Conservation (phyloP, 495 filamentous ascomycete species). For the Neohortaea acidophila region DNA sequence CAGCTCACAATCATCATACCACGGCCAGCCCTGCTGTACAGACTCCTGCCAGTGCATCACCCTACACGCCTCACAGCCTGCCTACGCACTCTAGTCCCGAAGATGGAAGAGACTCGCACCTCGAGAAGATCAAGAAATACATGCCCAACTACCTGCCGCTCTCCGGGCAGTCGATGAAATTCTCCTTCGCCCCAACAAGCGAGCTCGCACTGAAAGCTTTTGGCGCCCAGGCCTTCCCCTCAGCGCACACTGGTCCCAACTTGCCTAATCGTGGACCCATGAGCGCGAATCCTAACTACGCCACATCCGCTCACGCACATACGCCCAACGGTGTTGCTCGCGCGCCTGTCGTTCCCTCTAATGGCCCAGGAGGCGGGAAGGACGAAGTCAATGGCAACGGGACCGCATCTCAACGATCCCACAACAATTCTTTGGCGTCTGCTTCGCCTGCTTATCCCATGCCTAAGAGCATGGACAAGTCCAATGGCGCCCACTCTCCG, state of each 20-base stretch:
- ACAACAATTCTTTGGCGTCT: no score
- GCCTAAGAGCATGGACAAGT: no score
- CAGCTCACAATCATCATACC: no score
- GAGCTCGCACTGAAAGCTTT: constrained; percentile 2
- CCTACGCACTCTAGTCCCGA: neutral
- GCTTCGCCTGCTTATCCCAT: no score
- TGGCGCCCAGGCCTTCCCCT: constrained; percentile 7
- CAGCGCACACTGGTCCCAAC: neutral
- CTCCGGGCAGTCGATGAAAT: constrained; percentile 10
- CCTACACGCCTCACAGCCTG: neutral
- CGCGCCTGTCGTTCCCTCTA: no score
- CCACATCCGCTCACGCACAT: no score
- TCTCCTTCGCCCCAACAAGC: constrained; percentile 11
- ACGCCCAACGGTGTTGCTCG: neutral
- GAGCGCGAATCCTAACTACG: constrained; percentile 3
- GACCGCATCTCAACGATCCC: no score
- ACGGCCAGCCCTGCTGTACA: neutral
- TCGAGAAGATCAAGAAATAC: constrained; percentile 4
- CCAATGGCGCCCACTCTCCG: no score
- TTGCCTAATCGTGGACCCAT: constrained; percentile 12
- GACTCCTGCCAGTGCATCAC: neutral
- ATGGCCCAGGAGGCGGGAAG: no score
- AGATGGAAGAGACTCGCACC: neutral
- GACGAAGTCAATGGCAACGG: no score
- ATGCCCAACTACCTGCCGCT: neutral